Base-by-base conservation (phyloP, 1,139 yeast genomes). In the Hanseniaspora uvarum region DNA sequence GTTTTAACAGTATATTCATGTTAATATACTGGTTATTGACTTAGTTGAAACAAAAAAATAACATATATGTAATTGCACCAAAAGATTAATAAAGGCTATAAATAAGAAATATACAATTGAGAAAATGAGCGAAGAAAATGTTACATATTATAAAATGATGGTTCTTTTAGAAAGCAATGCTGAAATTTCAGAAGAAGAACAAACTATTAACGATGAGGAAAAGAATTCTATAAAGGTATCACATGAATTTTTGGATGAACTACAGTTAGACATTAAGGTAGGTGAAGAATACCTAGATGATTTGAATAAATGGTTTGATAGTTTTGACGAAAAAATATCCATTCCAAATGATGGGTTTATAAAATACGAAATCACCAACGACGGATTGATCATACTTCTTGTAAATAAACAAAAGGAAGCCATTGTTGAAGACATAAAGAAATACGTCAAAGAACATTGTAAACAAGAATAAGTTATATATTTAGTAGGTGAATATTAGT, bases 291-390 rank as follows among this genome's bases (percentile, higher is more conserved):
- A 77, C 41, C 69, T 80, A 72, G 81, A 79, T 57, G 80, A 76
- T 57, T 66, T 81, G 63, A 81, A 81, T 61, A 66, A 63, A 33
- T 81, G 82, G 68, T 81, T 81, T 62, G 85, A 81, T 62, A 68
- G 67, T 51, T 81, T 81, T 61, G 87, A 81, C 62, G 79, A 72
- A 45, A 68, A 68, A 33, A 72, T 81, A 24, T 83, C 86, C 33
- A 72, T 77, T 57, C 86, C 86, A 30, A 81, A 81, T 60, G 84
- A 81, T 58, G 81, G 79, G 5, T 77, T 77, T 61, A 77, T 81
- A 58, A 81, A 81, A 62, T 81, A 81, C 61, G 86, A 81, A 60
- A 84, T 81, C 7, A 85, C 85, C 5, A 79, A 83, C 57, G 87
- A 81, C 62, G 87, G 87, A 4, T 67, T 81, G 56, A 82, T 81